These are phyloP conservation scores for Pichia sp. DNA, from an alignment of 1,139 yeast genomes.

Conservation along the genomic window DNA sequence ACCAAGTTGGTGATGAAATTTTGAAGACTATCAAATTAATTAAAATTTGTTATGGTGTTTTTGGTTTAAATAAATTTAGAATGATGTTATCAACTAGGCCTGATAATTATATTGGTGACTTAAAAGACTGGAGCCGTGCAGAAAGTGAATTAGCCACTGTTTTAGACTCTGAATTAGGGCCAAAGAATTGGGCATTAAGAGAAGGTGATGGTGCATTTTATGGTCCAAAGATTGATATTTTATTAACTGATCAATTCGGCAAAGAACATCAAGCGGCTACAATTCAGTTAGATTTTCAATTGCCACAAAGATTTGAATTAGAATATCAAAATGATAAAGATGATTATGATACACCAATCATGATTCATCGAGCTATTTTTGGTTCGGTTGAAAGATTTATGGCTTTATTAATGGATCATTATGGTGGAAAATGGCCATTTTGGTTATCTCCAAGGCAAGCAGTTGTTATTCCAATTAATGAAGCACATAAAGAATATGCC, in stretches of 20 bases:
- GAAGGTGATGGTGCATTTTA: slow-evolving; percentile 98
- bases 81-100: slow-evolving; percentile 94
- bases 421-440: slow-evolving; percentile 95
- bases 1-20: slow-evolving; percentile 82
- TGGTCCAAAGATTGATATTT: slow-evolving; percentile 96
- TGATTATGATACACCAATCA: slow-evolving; percentile 60
- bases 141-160: slow-evolving; percentile 73
- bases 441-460: slow-evolving; percentile 98
- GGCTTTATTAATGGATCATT: slow-evolving; percentile 87
- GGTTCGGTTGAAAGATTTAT: slow-evolving; percentile 92
- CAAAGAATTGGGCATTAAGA: slow-evolving; percentile 70
- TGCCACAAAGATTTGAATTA: slow-evolving; percentile 84
- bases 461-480: slow-evolving; percentile 71
- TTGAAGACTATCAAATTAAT: slow-evolving; percentile 74
- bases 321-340: slow-evolving; percentile 53
- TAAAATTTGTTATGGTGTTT: slow-evolving; percentile 69
- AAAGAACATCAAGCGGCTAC: slow-evolving; percentile 99
- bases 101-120: slow-evolving; percentile 79
- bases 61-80: slow-evolving; percentile 75
- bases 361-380: slow-evolving; percentile 92
- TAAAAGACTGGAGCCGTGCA: slow-evolving; percentile 85
- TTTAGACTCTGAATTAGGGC: slow-evolving; percentile 66
- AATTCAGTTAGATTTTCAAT: slow-evolving; percentile 94
- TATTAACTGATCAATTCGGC: slow-evolving; percentile 83
- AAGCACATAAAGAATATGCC: slow-evolving; percentile 49